phyloP scores from a whole-genome alignment of 768 basidiomycete species.

The Tulasnella sp. region DNA sequence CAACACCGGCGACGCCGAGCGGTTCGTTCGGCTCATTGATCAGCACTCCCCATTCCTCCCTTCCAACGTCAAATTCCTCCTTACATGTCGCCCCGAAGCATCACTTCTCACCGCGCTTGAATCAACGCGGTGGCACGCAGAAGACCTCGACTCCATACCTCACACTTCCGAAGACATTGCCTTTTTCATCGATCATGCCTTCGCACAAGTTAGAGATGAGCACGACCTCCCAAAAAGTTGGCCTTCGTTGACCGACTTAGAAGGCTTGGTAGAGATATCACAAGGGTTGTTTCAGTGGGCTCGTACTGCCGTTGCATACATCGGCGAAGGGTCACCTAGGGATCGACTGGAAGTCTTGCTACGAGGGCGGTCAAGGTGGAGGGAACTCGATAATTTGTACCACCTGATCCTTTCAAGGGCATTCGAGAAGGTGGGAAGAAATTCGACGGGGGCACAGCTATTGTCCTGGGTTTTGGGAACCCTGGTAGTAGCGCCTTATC shows the following conservation, averaged over 20 bases:
- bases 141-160: neutral
- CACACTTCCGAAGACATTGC: neutral
- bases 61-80: neutral
- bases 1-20: neutral
- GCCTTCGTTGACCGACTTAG: neutral
- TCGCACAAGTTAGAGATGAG: neutral
- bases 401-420: neutral
- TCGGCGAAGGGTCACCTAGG: neutral
- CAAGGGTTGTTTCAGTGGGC: neutral
- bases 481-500: neutral
- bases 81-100: neutral
- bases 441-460: neutral
- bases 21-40: neutral
- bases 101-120: neutral
- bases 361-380: neutral
- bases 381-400: neutral
- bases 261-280: neutral
- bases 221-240: neutral
- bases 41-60: neutral
- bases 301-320: neutral
- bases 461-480: neutral
- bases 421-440: neutral
- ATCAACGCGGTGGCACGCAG: neutral
- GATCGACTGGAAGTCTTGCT: neutral
- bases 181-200: neutral